Evolutionary conservation across 179 eudicot species (phyloP), one percentile per base, ranked within the genome.

Genomic region (Heliamphora ciliata): DNA sequence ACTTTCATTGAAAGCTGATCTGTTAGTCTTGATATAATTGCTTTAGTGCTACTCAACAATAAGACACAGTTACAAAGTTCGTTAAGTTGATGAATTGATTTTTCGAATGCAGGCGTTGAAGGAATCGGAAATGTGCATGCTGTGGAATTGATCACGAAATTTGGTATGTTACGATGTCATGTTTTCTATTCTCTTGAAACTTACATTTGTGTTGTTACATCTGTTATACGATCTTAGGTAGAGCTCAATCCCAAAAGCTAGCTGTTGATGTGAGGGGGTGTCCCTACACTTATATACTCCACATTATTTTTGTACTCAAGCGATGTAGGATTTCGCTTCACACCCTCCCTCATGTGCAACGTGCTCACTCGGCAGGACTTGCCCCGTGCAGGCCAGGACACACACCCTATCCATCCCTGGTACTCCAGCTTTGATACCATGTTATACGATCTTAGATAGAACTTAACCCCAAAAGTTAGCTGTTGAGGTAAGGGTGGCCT

Each of bases 41-140:
- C 48, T 59, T 71, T 17, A 58, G 54, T 54, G n/a, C 21, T 31
- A 18, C 21, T 54, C 44, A 70, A 69, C 54, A 18, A 17, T 18
- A 40, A n/a, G 54, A 4, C 8, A 15, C 21, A 17, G 17, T 8
- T 31, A 48, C 21, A 13, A 50, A 21, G 11, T 79, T 68, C 64
- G 2, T 48, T 61, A 47, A 51, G 52, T 64, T 84, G 24, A 65
- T 76, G 61, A 15, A 5, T 44, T 44, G 51, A 52, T 47, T 81
- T 59, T 78, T 46, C 74, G 47, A 67, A 75, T 87, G 88, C 90
- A 97, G 99, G 99, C 76, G 91, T 97, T 79, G 85, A 90, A 56
- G 98, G 98, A 79, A 91, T 97, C n/a, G 98, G 97, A 85, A 86
- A 89, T 82, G 93, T 93, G 67, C 92, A 93, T 90, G 99, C 95